Conservation (phyloP, 2,329 filamentous ascomycete genomes). For the Ilyonectria destructans region DNA sequence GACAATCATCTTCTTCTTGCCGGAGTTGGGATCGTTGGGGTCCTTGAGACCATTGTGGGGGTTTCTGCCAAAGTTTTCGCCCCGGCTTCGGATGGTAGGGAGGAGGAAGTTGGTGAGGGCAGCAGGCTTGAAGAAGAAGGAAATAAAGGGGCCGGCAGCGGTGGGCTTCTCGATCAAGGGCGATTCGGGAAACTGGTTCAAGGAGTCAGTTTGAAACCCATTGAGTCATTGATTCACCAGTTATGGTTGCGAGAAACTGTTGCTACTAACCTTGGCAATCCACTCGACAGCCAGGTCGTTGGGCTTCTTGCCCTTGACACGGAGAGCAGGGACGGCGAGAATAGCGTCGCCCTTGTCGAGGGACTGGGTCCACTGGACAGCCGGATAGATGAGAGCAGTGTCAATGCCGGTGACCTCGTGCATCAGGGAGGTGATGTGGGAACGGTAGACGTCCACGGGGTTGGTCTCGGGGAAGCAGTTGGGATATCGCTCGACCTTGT, state of each 20-base stretch:
- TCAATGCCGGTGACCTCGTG: conserved; percentile 80
- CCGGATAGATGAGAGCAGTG: conserved; percentile 79
- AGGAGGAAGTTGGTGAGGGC: conserved; percentile 78
- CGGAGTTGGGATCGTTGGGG: conserved; percentile 71
- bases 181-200: conserved; percentile 78
- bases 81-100: conserved; percentile 77
- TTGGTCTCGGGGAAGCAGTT: conserved; percentile 79
- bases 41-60: conserved; percentile 73
- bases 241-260: not conserved
- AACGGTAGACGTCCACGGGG: conserved; percentile 85
- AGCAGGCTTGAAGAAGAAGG: conserved; percentile 85
- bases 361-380: conserved; percentile 83
- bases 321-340: conserved; percentile 84
- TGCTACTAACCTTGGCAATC: conserved; percentile 68
- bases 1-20: conserved; percentile 79
- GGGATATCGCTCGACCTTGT: conserved; percentile 59
- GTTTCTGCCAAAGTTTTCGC: conserved; percentile 69
- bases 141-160: conserved; percentile 78
- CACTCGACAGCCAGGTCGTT: conserved; percentile 75
- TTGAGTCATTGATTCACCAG: conserved; percentile 6
- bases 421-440: conserved; percentile 81
- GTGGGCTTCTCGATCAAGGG: conserved; percentile 81
- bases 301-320: conserved; percentile 81
- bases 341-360: conserved; percentile 89
- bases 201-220: conserved; percentile 26